Conservation (phyloP, 345 rosid genomes). For the Acer saccharum region DNA sequence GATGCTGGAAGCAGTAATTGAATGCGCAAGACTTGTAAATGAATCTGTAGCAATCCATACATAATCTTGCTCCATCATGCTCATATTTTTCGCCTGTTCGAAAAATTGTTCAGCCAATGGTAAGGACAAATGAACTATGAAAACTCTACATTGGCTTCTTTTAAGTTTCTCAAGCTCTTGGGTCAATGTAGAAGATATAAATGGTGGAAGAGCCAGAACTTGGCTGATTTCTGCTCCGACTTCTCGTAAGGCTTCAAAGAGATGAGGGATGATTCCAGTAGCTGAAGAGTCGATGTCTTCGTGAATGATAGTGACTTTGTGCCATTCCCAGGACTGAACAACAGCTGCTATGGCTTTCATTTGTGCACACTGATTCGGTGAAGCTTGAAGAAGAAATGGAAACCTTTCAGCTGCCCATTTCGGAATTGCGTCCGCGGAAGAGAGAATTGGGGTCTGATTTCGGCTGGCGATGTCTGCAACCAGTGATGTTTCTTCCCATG, state of each 20-base stretch:
- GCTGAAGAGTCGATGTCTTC: conserved; percentile 24
- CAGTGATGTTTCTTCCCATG: conserved; percentile 31
- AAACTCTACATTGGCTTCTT: conserved; percentile 28
- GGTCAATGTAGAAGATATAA: background rate
- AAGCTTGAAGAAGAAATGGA: conserved; percentile 28
- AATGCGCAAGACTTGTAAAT: conserved; percentile 25
- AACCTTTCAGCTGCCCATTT: conserved; percentile 24
- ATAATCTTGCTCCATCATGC: conserved; percentile 35
- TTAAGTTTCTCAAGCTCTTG: conserved; percentile 20
- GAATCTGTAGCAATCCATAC: conserved; percentile 39
- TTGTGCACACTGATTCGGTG: conserved; percentile 23
- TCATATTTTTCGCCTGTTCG: conserved; percentile 25
- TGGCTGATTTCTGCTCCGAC: conserved; percentile 13
- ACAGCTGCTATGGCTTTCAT: conserved; percentile 34
- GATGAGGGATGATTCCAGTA: conserved; percentile 11
- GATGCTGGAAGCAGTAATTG: conserved; percentile 16
- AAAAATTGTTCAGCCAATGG: conserved; percentile 20
- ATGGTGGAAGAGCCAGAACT: conserved; percentile 15
- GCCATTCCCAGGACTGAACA: conserved; percentile 29
- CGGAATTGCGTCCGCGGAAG: conserved; percentile 23
- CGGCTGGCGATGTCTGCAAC: conserved; percentile 20
- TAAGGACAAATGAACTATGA: conserved; percentile 32
- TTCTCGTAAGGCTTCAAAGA: conserved; percentile 21
- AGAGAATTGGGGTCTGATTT: conserved; percentile 24
- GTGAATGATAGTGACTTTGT: conserved; percentile 14